Conservation (phyloP, 495 filamentous ascomycete genomes). For the Niebla homalea region DNA sequence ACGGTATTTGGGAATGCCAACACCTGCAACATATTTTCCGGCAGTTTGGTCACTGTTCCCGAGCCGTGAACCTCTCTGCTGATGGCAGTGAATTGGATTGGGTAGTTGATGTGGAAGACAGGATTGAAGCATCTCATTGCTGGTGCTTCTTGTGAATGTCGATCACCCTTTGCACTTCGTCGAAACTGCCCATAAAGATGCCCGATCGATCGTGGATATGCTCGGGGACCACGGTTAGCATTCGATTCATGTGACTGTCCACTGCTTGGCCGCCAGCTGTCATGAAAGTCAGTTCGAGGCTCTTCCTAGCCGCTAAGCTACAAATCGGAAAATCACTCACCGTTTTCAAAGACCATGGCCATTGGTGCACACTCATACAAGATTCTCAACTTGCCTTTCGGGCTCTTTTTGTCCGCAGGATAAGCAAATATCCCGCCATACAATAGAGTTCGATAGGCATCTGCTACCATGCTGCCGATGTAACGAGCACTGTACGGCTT, state of each 20-base stretch:
- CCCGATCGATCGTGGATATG: conserved; percentile 91
- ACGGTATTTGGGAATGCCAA: too few relatives aligned
- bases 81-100: too few relatives aligned
- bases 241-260: conserved; percentile 74
- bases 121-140: not conserved
- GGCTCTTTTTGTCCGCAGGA: conserved; percentile 92
- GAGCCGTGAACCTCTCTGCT: too few relatives aligned
- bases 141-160: conserved; percentile 42
- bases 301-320: not conserved
- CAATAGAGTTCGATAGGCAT: conserved; percentile 87
- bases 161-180: conserved; percentile 94
- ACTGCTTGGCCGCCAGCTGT: conserved; percentile 84
- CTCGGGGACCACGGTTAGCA: conserved; percentile 82
- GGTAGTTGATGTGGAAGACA: too few relatives aligned
- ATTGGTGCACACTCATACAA: conserved; percentile 98
- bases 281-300: not conserved
- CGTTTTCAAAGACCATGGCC: conserved; percentile 98
- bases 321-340: conserved; percentile 33
- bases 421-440: conserved; percentile 98
- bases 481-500: conserved; percentile 95
- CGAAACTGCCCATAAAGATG: conserved; percentile 88
- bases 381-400: conserved; percentile 95
- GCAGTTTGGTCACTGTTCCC: too few relatives aligned
- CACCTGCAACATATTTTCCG: too few relatives aligned
- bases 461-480: conserved; percentile 95